Conservation (phyloP, 768 basidiomycete species). For the Termitomyces sp. region DNA sequence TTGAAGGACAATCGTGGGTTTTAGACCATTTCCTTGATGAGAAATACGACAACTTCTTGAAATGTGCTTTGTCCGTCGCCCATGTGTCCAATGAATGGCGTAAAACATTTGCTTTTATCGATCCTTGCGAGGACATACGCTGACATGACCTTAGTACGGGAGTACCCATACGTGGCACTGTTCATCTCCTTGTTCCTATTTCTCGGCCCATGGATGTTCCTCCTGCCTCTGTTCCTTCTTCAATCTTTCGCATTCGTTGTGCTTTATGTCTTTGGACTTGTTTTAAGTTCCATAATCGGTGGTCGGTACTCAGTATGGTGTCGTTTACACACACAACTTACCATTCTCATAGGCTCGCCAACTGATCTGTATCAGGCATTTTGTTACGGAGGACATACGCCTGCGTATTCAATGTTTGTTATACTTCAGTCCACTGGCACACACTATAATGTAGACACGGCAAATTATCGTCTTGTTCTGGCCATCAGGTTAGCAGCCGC, state of each 20-base stretch:
- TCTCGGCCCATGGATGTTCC: conserved; percentile 18
- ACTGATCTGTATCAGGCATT: conserved; percentile 18
- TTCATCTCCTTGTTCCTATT: conserved; percentile 12
- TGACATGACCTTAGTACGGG: conserved; percentile 8
- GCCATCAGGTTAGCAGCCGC: conserved; percentile 24
- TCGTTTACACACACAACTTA: background rate
- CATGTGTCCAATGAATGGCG: background rate
- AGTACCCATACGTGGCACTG: conserved; percentile 11
- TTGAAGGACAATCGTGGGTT: background rate
- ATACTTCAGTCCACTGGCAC: conserved; percentile 19
- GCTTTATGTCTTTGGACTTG: conserved; percentile 14
- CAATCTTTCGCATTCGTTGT: conserved; percentile 13
- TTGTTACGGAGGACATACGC: conserved; percentile 20
- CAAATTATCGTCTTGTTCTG: conserved; percentile 61
- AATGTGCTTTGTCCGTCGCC: background rate
- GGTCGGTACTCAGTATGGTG: conserved; percentile 10
- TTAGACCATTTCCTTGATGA: background rate
- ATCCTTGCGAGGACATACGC: background rate
- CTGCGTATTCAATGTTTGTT: conserved; percentile 15
- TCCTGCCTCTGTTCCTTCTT: conserved; percentile 17
- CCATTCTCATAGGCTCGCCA: conserved; percentile 15
- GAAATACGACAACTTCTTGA: background rate
- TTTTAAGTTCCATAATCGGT: conserved; percentile 13
- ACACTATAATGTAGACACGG: conserved; percentile 38
- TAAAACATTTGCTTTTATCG: background rate